Percentiles rank a stretch among this genome's conserved stretches.
phyloP scores from a whole-genome alignment of 352 stramenopile genomes.

The Labyrinthula sp. region DNA sequence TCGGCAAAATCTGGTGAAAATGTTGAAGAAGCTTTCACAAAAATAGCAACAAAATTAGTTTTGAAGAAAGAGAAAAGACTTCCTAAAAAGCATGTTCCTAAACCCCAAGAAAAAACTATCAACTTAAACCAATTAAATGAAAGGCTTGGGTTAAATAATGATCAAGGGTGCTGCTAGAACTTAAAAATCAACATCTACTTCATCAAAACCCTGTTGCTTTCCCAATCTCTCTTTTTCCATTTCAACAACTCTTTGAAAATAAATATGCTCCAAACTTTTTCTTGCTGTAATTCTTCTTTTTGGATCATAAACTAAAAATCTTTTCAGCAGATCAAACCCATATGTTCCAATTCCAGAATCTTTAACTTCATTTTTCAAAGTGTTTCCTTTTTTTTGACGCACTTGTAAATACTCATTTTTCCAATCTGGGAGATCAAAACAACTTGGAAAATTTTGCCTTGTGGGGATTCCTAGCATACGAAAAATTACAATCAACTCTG shows the following conservation, averaged over 20 bases:
- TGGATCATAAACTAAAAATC: constrained; percentile 56
- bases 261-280: constrained; percentile 83
- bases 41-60: too few relatives aligned
- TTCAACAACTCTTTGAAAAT: constrained; percentile 48
- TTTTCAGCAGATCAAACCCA: constrained; percentile 58
- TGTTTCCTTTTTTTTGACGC: constrained; percentile 58
- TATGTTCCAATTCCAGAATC: too few relatives aligned
- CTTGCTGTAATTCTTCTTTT: constrained; percentile 67
- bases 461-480: constrained; percentile 80
- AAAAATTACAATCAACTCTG: constrained; percentile 97
- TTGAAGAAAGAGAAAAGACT: too few relatives aligned
- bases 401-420: constrained; percentile 88
- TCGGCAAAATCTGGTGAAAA: too few relatives aligned
- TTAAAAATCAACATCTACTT: too few relatives aligned
- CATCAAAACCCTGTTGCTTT: too few relatives aligned
- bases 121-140: too few relatives aligned
- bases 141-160: too few relatives aligned
- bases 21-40: too few relatives aligned
- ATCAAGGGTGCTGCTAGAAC: too few relatives aligned
- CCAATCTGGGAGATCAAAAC: constrained; percentile 86
- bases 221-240: neutral
- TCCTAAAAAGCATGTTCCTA: too few relatives aligned
- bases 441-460: constrained; percentile 75
- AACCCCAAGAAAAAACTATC: too few relatives aligned
- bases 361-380: constrained; percentile 36